phyloP scores from a whole-genome alignment of 306 rosid species.

The Cucurbita argyrosperma region DNA sequence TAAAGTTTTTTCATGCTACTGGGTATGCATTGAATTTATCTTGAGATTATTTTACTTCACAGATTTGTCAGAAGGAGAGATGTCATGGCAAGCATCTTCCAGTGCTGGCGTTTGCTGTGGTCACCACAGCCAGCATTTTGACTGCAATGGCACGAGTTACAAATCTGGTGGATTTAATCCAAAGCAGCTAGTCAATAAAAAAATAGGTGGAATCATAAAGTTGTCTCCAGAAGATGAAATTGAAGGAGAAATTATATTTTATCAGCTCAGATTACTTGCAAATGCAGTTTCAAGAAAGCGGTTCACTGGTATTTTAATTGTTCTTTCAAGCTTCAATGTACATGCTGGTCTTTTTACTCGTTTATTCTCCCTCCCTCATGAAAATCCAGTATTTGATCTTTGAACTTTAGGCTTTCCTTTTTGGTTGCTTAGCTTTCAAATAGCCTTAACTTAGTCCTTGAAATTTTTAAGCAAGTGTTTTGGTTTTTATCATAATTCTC shows the following conservation, averaged over 20 bases:
- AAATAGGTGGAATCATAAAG: slow-evolving; percentile 27
- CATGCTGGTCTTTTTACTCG: neutral
- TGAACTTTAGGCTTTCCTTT: neutral
- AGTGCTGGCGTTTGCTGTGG: slow-evolving; percentile 33
- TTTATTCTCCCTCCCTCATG: neutral
- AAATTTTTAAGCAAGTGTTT: neutral
- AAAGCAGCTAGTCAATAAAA: slow-evolving; percentile 35
- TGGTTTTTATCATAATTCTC: neutral
- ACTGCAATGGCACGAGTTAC: slow-evolving; percentile 17
- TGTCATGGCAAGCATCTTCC: slow-evolving; percentile 24
- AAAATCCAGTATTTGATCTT: neutral
- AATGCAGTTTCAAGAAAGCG: slow-evolving; percentile 45
- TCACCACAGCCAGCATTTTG: slow-evolving; percentile 27
- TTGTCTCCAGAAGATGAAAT: slow-evolving; percentile 65
- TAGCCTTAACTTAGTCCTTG: neutral
- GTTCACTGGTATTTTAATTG: slow-evolving; percentile 36
- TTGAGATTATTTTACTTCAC: slow-evolving; percentile 21
- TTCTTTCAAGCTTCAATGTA: slow-evolving; percentile 4
- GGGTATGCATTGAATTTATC: slow-evolving; percentile 10
- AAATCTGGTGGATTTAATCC: slow-evolving; percentile 24
- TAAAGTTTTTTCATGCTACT: slow-evolving; percentile 12
- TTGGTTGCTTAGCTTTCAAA: neutral
- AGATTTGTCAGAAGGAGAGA: slow-evolving; percentile 34
- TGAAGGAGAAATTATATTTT: slow-evolving; percentile 76
- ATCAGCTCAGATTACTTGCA: slow-evolving; percentile 54